These are phyloP conservation scores for Logfia minima DNA, from an alignment of 129 eudicot genomes.

Conservation along the genomic window DNA sequence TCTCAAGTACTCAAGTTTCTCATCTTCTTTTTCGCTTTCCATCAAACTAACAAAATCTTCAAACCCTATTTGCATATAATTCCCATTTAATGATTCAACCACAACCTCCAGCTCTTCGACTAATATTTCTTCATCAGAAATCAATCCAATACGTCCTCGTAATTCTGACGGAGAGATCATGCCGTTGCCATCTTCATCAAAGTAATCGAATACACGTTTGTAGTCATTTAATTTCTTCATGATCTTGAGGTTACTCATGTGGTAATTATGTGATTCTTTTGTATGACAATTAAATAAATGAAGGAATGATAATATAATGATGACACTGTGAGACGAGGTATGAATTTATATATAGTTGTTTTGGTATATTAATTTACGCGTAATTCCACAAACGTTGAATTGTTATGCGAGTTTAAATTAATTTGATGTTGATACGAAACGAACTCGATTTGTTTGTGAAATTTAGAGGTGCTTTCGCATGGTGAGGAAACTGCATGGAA, in stretches of 20 bases:
- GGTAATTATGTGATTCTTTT: too few species aligned
- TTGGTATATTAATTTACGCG: background rate
- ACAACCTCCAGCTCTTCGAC: conserved; percentile 23
- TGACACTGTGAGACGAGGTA: background rate
- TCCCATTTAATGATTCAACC: conserved; percentile 4
- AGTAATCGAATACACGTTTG: conserved; percentile 36
- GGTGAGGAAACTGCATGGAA: conserved; percentile 19
- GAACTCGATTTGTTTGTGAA: background rate
- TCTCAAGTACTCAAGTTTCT: conserved; percentile 32
- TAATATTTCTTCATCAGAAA: conserved; percentile 15
- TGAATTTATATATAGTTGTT: conserved; percentile 18
- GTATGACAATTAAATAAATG: background rate
- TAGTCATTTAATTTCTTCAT: conserved; percentile 33
- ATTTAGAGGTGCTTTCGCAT: conserved; percentile 8
- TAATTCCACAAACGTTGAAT: background rate
- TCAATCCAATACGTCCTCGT: conserved; percentile 14
- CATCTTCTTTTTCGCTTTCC: conserved; percentile 38
- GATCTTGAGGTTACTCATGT: background rate
- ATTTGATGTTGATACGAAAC: conserved; percentile 20
- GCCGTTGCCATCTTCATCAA: conserved; percentile 38
- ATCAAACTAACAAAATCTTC: conserved; percentile 35
- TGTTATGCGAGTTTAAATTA: background rate
- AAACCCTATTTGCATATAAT: conserved; percentile 25
- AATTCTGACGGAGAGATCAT: conserved; percentile 29
- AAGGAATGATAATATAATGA: background rate